Percentiles rank a stretch among this genome's conserved stretches.
These are phyloP conservation scores for Brassica rapa DNA, from an alignment of 345 rosid genomes.

Conservation along the genomic window DNA sequence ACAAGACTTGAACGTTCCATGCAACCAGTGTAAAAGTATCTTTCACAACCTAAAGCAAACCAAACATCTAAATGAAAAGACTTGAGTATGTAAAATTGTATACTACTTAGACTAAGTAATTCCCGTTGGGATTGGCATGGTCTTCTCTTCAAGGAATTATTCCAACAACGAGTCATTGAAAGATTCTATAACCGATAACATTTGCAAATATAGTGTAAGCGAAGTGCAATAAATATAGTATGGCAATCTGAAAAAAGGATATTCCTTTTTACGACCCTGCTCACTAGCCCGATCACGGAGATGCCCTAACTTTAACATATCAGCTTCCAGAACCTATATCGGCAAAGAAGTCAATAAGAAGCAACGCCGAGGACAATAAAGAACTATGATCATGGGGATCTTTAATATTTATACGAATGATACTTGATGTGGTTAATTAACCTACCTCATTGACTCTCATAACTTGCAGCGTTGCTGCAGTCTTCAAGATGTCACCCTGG, in stretches of 20 bases:
- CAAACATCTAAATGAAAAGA: conserved; percentile 23
- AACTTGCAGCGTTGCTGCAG: conserved; percentile 63
- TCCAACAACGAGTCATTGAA: background rate
- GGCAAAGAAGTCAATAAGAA: conserved; percentile 22
- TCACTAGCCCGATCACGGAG: conserved; percentile 91
- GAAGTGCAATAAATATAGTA: conserved; percentile 21
- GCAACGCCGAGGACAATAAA: conserved; percentile 2
- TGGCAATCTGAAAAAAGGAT: conserved; percentile 58
- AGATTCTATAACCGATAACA: conserved; percentile 6
- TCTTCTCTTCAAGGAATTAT: conserved; percentile 1
- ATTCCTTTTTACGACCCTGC: conserved; percentile 73
- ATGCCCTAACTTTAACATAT: conserved; percentile 61
- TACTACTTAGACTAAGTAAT: conserved; percentile 7
- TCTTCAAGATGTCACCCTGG: conserved; percentile 80
- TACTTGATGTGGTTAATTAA: conserved; percentile 20
- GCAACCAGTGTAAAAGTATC: conserved; percentile 15
- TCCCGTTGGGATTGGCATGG: conserved; percentile 10
- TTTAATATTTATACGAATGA: conserved; percentile 9
- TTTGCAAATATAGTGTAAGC: conserved; percentile 1
- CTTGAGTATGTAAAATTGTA: conserved; percentile 1
- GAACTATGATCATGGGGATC: conserved; percentile 17
- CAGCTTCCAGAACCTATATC: conserved; percentile 67
- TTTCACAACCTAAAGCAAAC: background rate
- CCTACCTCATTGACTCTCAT: conserved; percentile 70
- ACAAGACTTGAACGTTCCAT: conserved; percentile 10